Evolutionary conservation across 495 filamentous ascomycete genomes (phyloP), one percentile per base, ranked within the genome.

Genomic region (Penicillium argentinense): DNA sequence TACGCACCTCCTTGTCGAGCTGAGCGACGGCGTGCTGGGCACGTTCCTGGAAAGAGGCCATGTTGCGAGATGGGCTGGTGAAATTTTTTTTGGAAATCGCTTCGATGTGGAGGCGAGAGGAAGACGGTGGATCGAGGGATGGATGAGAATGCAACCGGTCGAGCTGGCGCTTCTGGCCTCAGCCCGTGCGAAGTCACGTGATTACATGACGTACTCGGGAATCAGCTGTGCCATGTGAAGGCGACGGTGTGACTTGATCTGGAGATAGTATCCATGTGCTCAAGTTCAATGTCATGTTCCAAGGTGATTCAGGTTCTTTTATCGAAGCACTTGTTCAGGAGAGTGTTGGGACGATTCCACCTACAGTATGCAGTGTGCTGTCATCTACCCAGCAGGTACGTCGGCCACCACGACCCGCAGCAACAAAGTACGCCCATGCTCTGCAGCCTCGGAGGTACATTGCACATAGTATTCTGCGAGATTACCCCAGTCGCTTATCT

Each of bases 1-100:
- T 47, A 79, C 88, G 59, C 71, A 96, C 91, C 89, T 97, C 91
- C 77, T 95, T 95, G 77, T 97, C 92, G 73, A 97, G 86, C 80
- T 91, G 87, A 49, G 84, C 80, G 59, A 97, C 81, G 54, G 87
- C 81, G 63, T 90, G 82, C 76, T 96, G 89, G 54, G 88, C 84
- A 71, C 87, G 88, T 59, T 96, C 92, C 75, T 97, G 92, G 71
- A 89, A 87, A 67, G 89, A 89, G 51, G 71, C 67, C 79, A 81
- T 81, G 67, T 59, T 73, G 53, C 32, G 5, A 22, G 34, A 21
- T 48, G 40, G 46, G 18, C 30, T 45, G 32, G n/a, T 39, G 38
- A 30, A 39, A 49, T 45, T 27, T 44, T 54, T 45, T 27, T 44
- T 41, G 32, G 44, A n/a, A 29, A 49, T 42, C 3, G 27, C n/a